These are phyloP conservation scores for Xylariales sp. DNA, from an alignment of 2,329 filamentous ascomycete genomes.

Conservation along the genomic window DNA sequence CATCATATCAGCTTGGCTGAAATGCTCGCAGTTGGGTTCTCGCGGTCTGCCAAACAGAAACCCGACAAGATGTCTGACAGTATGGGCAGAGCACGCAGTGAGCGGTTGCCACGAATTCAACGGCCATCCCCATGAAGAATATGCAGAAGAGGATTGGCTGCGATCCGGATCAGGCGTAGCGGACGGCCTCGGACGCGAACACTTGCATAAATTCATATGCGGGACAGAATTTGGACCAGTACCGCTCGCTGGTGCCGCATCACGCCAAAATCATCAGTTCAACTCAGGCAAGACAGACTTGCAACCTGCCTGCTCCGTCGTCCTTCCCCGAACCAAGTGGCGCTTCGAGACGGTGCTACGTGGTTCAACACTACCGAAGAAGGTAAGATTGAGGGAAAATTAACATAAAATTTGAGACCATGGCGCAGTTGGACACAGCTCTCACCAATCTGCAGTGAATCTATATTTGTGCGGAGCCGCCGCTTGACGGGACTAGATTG, in stretches of 20 bases:
- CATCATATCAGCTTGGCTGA: too few species aligned
- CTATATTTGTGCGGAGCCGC: too few species aligned
- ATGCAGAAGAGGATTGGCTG: constrained; percentile 22
- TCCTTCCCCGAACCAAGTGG: too few species aligned
- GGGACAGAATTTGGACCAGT: constrained; percentile 19
- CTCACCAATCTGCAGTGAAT: too few species aligned
- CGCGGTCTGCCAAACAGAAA: too few species aligned
- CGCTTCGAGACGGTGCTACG: constrained; percentile 5
- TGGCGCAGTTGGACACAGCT: background rate
- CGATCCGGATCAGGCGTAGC: constrained; percentile 21
- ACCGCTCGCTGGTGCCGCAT: constrained; percentile 4
- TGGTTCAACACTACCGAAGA: constrained; percentile 1
- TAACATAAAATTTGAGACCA: background rate
- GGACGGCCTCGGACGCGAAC: constrained; percentile 12
- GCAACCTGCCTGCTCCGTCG: constrained; percentile 2
- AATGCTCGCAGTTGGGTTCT: too few species aligned
- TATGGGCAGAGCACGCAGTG: constrained; percentile 16
- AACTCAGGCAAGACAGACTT: constrained; percentile 1
- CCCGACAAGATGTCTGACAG: too few species aligned
- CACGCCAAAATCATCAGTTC: constrained; percentile 5
- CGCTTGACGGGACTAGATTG: too few species aligned
- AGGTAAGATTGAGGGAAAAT: background rate
- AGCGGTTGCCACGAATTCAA: constrained; percentile 28
- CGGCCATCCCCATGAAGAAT: constrained; percentile 16
- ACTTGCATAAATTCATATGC: constrained; percentile 25